A percentile compares a stretch with the other conserved stretches of the same genome.
phyloP scores from a whole-genome alignment of 2,329 filamentous ascomycete genomes.

The Mycosphaerella sp. region DNA sequence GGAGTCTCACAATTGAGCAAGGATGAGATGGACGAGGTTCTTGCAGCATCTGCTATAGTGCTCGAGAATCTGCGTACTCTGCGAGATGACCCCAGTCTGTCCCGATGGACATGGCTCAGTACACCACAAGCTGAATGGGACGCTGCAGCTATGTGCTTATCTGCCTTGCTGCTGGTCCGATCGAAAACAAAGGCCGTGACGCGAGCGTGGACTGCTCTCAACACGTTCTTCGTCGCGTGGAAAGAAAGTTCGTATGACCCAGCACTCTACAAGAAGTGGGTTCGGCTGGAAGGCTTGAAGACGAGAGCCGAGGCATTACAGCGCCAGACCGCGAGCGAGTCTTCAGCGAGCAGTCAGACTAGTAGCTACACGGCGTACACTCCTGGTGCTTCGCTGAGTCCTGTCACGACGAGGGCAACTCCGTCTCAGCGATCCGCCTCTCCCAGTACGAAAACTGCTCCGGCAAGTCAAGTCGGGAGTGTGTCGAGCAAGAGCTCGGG shows the following conservation, averaged over 20 bases:
- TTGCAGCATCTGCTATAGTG: constrained; percentile 11
- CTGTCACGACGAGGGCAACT: background rate
- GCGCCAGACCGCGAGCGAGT: constrained; percentile 1
- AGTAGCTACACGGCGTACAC: constrained; percentile 6
- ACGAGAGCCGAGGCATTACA: constrained; percentile 8
- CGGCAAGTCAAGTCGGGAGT: constrained; percentile 6
- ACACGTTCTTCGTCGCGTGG: constrained; percentile 16
- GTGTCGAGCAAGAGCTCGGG: constrained; percentile 7
- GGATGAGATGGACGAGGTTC: constrained; percentile 13
- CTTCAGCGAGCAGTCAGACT: background rate
- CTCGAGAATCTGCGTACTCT: constrained; percentile 12
- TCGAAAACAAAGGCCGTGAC: constrained; percentile 8
- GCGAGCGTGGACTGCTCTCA: constrained; percentile 12
- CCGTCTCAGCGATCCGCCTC: background rate
- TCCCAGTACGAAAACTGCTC: background rate
- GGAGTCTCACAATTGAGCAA: constrained; percentile 6
- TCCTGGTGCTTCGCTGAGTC: background rate
- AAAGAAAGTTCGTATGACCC: constrained; percentile 12
- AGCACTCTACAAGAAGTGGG: constrained; percentile 12
- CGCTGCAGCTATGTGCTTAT: constrained; percentile 12
- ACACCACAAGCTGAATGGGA: constrained; percentile 15
- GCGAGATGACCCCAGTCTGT: constrained; percentile 11
- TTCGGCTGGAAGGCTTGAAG: constrained; percentile 7
- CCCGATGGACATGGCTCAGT: constrained; percentile 17
- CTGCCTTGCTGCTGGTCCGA: constrained; percentile 10